Percentiles rank a stretch among this genome's conserved stretches.
phyloP scores from a whole-genome alignment of 257 asterid genomes.

The Verbascum thapsus region DNA sequence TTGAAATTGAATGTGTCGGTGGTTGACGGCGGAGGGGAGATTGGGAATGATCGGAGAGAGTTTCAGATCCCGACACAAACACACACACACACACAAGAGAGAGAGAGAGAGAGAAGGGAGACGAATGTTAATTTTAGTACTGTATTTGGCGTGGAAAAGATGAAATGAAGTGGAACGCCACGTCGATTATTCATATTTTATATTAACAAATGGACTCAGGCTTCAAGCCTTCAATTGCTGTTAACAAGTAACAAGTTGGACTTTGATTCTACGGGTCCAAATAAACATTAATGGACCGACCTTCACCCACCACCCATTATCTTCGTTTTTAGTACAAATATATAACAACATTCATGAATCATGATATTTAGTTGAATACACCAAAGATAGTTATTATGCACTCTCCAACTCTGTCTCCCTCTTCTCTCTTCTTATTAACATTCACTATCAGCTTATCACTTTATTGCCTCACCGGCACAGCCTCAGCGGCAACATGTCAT shows the following conservation, averaged over 20 bases:
- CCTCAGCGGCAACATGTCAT: conserved; percentile 58
- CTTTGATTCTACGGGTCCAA: too few species aligned
- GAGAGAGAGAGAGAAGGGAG: too few species aligned
- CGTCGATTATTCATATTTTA: too few species aligned
- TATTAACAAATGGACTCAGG: too few species aligned
- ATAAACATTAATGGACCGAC: not conserved
- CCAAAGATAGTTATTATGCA: too few species aligned
- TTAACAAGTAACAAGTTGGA: too few species aligned
- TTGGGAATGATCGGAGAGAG: too few species aligned
- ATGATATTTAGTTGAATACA: too few species aligned
- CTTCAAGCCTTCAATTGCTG: too few species aligned
- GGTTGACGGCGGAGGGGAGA: conserved; percentile 37
- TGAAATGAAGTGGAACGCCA: too few species aligned
- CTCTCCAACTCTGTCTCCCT: conserved; percentile 12
- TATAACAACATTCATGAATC: not conserved
- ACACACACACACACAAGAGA: conserved; percentile 43
- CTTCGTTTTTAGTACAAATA: not conserved
- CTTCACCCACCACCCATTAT: not conserved
- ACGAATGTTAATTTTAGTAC: not conserved
- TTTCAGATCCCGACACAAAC: conserved; percentile 40
- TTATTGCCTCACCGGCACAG: conserved; percentile 19
- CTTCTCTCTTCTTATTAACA: conserved; percentile 29
- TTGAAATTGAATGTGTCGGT: not conserved
- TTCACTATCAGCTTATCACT: conserved; percentile 1
- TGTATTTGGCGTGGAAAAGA: conserved; percentile 29